Evolutionary conservation across 108 stramenopile genomes (phyloP), one percentile per base, ranked within the genome.

Genomic region (Fragilaria crotonensis): DNA sequence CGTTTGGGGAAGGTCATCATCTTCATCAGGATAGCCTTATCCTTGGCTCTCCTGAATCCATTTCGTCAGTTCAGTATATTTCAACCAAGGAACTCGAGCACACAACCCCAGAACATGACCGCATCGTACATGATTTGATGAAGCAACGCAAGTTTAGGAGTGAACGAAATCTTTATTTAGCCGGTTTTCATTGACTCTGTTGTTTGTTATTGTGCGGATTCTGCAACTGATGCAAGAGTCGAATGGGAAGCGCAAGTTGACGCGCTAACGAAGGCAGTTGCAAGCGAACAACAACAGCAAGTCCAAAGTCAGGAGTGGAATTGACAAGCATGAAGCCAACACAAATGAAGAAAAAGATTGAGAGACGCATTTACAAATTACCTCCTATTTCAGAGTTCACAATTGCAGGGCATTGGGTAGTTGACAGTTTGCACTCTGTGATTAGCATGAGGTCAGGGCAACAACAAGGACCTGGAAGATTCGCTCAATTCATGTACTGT

Each of bases 131-230:
- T 19, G 60, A 63, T 14, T 14, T 41, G 14, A 11, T 41, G 0
- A 66, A 73, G 20, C 57, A 74, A 64, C 45, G 50, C 28, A 44
- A 68, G 45, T 74, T 63, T 58, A 67, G 53, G 59, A 45, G 57
- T 3, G 73, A 64, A 44, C 62, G 73, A 30, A 74, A 74, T 33
- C 32, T 68, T 28, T 74, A 74, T 46, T 45, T 74, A 53, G 32
- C 63, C 2, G 73, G 67, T 5, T 74, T 60, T 60, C 73, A 0
- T 63, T 74, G 33, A 74, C 73, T 1, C 47, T 74, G 17, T 44
- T 74, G 19, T 74, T 74, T 60, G 73, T 68, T 2, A 74, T 74
- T 63, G 73, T 66, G 7, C 28, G 73, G 23, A 60, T 74, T 22
- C 51, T 54, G 5, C 52, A 64, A 17, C 53, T 74, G 0, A 68